Conservation (phyloP, 2,329 filamentous ascomycete species). For the Tolypocladium amazonense region DNA sequence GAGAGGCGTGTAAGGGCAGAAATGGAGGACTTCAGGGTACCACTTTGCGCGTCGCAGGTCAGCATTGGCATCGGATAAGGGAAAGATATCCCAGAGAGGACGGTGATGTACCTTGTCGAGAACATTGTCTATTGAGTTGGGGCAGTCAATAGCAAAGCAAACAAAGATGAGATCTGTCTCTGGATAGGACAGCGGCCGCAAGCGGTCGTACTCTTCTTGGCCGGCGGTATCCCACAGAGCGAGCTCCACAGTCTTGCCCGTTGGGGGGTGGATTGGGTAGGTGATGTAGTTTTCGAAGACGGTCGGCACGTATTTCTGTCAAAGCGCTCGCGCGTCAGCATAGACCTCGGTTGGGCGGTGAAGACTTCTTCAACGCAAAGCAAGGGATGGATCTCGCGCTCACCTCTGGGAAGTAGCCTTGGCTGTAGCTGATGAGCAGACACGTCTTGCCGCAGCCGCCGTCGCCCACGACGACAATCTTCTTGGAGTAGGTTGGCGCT, state of each 20-base stretch:
- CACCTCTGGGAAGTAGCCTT: constrained; percentile 98
- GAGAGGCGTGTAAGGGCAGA: constrained; percentile 93
- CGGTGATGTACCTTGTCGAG: constrained; percentile 73
- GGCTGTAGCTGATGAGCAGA: constrained; percentile 94
- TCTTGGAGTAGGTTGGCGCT: constrained; percentile 91
- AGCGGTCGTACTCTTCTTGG: constrained; percentile 95
- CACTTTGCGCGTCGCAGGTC: constrained; percentile 47
- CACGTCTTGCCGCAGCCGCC: constrained; percentile 98
- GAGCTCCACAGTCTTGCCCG: constrained; percentile 90
- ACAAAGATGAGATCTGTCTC: constrained; percentile 98
- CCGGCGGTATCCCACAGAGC: constrained; percentile 98
- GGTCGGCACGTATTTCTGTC: constrained; percentile 96
- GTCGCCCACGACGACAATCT: constrained; percentile 97
- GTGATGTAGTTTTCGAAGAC: constrained; percentile 99
- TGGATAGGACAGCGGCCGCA: constrained; percentile 91
- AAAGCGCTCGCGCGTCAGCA: background rate
- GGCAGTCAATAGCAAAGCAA: constrained; percentile 98
- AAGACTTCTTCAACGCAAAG: background rate
- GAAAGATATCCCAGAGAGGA: background rate
- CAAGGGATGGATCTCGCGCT: constrained; percentile 11
- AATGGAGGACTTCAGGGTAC: constrained; percentile 98
- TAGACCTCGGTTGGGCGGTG: background rate
- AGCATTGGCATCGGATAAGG: constrained; percentile 1
- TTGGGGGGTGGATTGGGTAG: constrained; percentile 77
- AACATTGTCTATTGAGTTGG: constrained; percentile 95